Base-by-base conservation (phyloP, 73 alveolate species). In the Paramecium sexaurelia region DNA sequence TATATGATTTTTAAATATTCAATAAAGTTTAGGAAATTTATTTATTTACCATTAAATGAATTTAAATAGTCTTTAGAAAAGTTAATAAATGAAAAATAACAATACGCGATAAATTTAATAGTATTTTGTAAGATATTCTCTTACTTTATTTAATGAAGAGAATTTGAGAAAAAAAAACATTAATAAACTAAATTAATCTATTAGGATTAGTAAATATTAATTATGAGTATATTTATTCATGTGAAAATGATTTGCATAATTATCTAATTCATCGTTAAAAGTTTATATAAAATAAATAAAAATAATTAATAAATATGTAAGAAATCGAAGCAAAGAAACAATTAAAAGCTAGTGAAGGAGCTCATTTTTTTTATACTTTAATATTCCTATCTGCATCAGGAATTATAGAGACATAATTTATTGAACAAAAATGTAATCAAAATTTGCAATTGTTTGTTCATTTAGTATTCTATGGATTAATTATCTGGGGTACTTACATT, bases 301-400 rank as follows among this genome's bases (percentile, higher is more conserved):
- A 17, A 29, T 26, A 61, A 61, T 61, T 61, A 61, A 26, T 35
- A 35, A 71, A 88, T 15, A 88, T 88, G 94, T 27, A 68, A 47
- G 94, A 88, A 71, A 88, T 88, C 10, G 94, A 88, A 61, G 94
- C 94, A 5, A 88, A 88, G 73, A 88, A 75, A 13, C 55, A 88
- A 37, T 84, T 88, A 22, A 88, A 88, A 29, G 85, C 94, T 7
- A 68, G 91, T 61, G 94, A 88, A 71, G 94, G 94, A 69, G 94
- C 94, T 33, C 94, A 88, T 41, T 88, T 88, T 66, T 88, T 88
- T 87, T 88, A 68, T 27, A 68, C 94, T 69, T 51, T 88, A 67
- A 88, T 88, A 22, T 88, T 88, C 91, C 73, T 88, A 8, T 19
- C 91, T 19, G 94, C 91, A 11, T 68, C 91, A 29, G 94, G 94